Base-by-base conservation (phyloP, 1,139 yeast species). In the Magnusiomyces paraingens region DNA sequence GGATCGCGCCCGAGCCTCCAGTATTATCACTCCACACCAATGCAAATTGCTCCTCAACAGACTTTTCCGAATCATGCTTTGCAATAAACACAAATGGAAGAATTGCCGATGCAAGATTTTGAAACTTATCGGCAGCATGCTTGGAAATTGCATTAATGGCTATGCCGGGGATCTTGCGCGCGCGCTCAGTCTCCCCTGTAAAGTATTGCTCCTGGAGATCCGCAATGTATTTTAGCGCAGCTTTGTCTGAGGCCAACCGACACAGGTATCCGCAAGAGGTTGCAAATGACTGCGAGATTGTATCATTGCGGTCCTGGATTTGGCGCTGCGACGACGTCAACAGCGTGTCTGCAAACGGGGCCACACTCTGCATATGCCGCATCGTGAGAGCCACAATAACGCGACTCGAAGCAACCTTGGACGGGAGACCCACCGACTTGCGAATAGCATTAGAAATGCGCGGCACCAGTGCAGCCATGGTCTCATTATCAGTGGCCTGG, bases 321-420 rank as follows among this genome's bases (percentile, higher is more conserved):
- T 87, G 94, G 29, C 74, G 69, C 6, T 73, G 66, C 50, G 90
- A 79, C 2, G 82, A 73, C 52, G 77, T 76, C 57, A 91, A 70
- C 17, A 91, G 69, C 15, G 74, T 71, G 54, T 84, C 86, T 10
- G 91, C 86, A 62, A 79, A 80, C 0, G 87, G 84, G 47, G 76
- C 74, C 12, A 81, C 67, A 21, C 79, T 65, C 38, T 76, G 75
- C n/a, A 77, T 67, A 61, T 85, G 82, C 58, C 83, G 77, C 26
- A 81, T 73, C 0, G 85, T 78, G 55, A 90, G 68, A 22, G 81
- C 77, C 6, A 85, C 88, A 22, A 90, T 68, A 0, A 91, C 84
- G 59, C 83, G 79, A n/a, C 95, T 81, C 0, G 93, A 90, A 46
- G 94, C 90, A 1, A 88, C 90, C 64, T 90, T 90, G 0, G 97